Evolutionary conservation across 192 early-diverging fungal species (phyloP), one percentile per base, ranked within the genome.

Genomic region (Ramicandelaber brevisporus): DNA sequence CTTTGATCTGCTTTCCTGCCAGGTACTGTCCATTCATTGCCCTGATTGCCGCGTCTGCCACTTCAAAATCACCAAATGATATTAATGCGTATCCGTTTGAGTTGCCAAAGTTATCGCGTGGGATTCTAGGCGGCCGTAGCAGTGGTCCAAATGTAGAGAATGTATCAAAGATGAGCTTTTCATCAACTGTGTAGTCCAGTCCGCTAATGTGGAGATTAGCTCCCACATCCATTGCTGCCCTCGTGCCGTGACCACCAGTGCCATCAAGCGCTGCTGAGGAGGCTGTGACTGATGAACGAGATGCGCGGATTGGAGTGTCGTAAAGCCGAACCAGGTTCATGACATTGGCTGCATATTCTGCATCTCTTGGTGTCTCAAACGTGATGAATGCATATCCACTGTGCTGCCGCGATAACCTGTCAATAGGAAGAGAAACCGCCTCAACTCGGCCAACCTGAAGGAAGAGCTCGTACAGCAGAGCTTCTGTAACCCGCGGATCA

Each of bases 21-120:
- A 99, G 45, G 48, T 77, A 93, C 50, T 95, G 89, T 5, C 84
- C 80, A 44, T 99, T 78, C 93, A 99, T 88, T 2, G 85, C 81
- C 51, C 89, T 84, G 25, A 99, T 76, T 0, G 93, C 93, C n/a
- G 73, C 70, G 60, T 99, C 93, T 0, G 89, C 68, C 4, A 81
- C 68, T 32, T 95, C 86, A 58, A 96, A 99, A 46, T 77, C 81
- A 36, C 86, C 76, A 46, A 70, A 90, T 15, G 57, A 59, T 20
- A 92, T 70, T 46, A 95, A 98, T 4, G 81, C 89, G 61, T 79
- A 93, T 0, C 89, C 89, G 43, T 79, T 80, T 7, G 78, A 78
- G 20, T 60, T 56, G n/a, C 80, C 78, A 3, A 77, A 72, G 29
- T 76, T 75, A 46, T 92, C 89, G 26, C 89, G 44, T 6, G 79